Base-by-base conservation (phyloP, 2,329 filamentous ascomycete species). In the Epichloe baconii region DNA sequence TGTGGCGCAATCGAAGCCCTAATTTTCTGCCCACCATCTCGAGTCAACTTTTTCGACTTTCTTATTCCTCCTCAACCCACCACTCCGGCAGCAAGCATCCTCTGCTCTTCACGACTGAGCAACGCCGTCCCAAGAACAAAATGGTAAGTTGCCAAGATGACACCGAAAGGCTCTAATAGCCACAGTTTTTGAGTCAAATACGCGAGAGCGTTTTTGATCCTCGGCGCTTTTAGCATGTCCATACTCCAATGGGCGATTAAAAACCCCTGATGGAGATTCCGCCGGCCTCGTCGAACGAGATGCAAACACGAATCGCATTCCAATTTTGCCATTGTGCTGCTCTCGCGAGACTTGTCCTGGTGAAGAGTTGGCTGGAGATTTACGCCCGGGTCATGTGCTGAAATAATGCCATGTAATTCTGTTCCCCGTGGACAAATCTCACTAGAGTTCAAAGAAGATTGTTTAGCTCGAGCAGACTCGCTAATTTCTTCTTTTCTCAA, bases 401-500 rank as follows among this genome's bases (percentile, higher is more conserved):
- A 74, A 74, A 79, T 37, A 55, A 47, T 75, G 77, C 70, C 70
- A 67, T 66, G 65, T 60, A 67, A 71, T 73, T 59, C 60, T 48
- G 43, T 44, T 52, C 44, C 46, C 47, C 50, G 31, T 26, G 23
- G 44, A 48, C 38, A 44, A 17, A 43, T 78, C 85, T 93, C 88
- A 84, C 76, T 94, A 94, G 88, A 95, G 88, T 85, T 86, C 75
- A 85, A 82, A 85, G 83, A 86, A 88, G 85, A 86, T 78, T 78
- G 76, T 75, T 75, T 74, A 74, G 82, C 83, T 79, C 78, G 84
- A 84, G 80, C 83, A 80, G 23, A 82, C 78, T 80, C 75, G 85
- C 89, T 96, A 86, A 95, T 88, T 77, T 88, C 84, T 88, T 95
- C 86, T 93, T 90, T 94, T 88, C 91, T 97, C 91, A 93, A 97